Evolutionary conservation across 2,329 filamentous ascomycete genomes (phyloP).

Genomic region (Fusarium sp.): DNA sequence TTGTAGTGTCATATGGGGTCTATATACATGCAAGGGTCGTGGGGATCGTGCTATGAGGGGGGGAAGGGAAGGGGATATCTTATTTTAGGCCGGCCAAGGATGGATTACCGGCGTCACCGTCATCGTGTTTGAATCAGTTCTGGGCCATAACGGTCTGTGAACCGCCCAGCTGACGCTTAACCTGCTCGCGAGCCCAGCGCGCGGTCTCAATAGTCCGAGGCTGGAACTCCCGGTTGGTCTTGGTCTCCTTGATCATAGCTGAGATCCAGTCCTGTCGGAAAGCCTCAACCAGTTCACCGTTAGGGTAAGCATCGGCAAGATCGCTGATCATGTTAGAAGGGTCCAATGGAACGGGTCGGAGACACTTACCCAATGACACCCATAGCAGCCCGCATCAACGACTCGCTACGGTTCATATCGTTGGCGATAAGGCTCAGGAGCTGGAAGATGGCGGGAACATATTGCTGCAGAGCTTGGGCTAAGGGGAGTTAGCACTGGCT

Average conservation of each 20-base stretch:
- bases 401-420: constrained; percentile 91
- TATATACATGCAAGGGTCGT: constrained; percentile 57
- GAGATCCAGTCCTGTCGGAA: constrained; percentile 95
- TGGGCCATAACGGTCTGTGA: constrained; percentile 64
- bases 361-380: constrained; percentile 89
- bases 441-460: constrained; percentile 87
- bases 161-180: constrained; percentile 86
- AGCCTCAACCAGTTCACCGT: constrained; percentile 84
- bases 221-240: constrained; percentile 88
- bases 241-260: constrained; percentile 90
- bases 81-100: constrained; percentile 17
- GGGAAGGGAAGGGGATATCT: constrained; percentile 27
- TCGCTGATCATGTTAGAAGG: constrained; percentile 69
- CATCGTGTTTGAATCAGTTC: constrained; percentile 49
- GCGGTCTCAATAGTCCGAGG: constrained; percentile 91
- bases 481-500: constrained; percentile 44
- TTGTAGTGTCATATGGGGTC: constrained; percentile 52
- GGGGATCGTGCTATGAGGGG: constrained; percentile 52
- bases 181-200: constrained; percentile 96
- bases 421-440: constrained; percentile 83
- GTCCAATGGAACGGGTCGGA: background rate
- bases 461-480: constrained; percentile 80
- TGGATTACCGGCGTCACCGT: constrained; percentile 3
- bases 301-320: constrained; percentile 91
- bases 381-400: constrained; percentile 93